These are phyloP conservation scores for Coemansia reversa DNA, from an alignment of 192 early-diverging fungal genomes.

Conservation along the genomic window DNA sequence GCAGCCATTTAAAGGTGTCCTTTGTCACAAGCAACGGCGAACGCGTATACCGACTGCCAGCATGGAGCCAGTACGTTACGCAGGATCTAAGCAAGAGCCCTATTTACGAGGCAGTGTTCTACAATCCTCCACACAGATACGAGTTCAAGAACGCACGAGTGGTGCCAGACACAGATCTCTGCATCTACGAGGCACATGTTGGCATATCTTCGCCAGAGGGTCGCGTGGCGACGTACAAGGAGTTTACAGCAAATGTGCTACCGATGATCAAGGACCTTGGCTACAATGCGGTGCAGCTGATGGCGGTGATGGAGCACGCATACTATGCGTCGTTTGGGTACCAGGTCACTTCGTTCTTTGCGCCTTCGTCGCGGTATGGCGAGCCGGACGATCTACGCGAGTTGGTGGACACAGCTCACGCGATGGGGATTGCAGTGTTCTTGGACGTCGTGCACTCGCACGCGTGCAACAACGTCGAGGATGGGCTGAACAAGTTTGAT, in stretches of 20 bases:
- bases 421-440: constrained; percentile 81
- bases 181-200: constrained; percentile 95
- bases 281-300: constrained; percentile 81
- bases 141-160: constrained; percentile 75
- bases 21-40: constrained; percentile 72
- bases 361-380: constrained; percentile 88
- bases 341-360: constrained; percentile 97
- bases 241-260: constrained; percentile 84
- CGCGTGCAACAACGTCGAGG: constrained; percentile 90
- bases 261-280: constrained; percentile 81
- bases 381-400: constrained; percentile 91
- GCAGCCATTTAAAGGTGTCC: constrained; percentile 85
- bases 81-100: constrained; percentile 82
- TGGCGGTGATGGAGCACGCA: constrained; percentile 98
- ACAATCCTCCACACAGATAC: constrained; percentile 84
- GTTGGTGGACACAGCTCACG: constrained; percentile 89
- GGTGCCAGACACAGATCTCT: constrained; percentile 61
- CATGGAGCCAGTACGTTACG: constrained; percentile 79
- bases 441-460: constrained; percentile 97
- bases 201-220: constrained; percentile 89
- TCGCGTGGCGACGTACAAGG: constrained; percentile 80
- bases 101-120: constrained; percentile 91
- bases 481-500: constrained; percentile 95
- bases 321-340: constrained; percentile 99
- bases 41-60: constrained; percentile 86